Evolutionary conservation across 768 basidiomycete species (phyloP), one percentile per base, ranked within the genome.

Genomic region (Gymnopilus junonius): DNA sequence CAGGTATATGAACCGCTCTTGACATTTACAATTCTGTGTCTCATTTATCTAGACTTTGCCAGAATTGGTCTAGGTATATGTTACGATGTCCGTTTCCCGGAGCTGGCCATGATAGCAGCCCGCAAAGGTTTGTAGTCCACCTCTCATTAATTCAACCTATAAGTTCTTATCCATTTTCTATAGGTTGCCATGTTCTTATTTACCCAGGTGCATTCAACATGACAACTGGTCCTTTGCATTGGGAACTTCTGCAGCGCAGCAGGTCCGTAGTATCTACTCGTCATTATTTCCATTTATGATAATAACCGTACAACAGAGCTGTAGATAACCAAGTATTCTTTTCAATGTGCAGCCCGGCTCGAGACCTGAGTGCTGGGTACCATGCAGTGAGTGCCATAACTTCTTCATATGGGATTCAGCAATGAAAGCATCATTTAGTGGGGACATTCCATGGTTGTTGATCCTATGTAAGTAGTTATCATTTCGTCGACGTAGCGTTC

Each of bases 261-360:
- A 81, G 95, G 94, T 92, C 71, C n/a, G 82, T 74, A 66, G 25
- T 48, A n/a, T 25, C 32, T 8, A 43, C 17, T 62, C 27, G 17
- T 0, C 21, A 12, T 14, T n/a, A n/a, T 37, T 39, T 59, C n/a
- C 27, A 32, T 51, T n/a, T n/a, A 29, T 39, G 21, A 32, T 32
- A 25, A 55, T 56, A 55, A 55, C 12, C 55, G 10, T 58, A n/a
- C n/a, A 65, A 21, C 69, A 95, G 96, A 61, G 97, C 97, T 6
- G 86, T 95, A 23, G 97, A 99, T 73, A 98, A 99, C 71, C 96
- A 99, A 76, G 86, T 99, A n/a, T 99, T 86, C 78, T 87, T 98
- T 65, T 85, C 92, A 1, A 97, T 96, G 94, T 97, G 95, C 72
- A 97, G 95, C 60, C 95, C 96, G 31, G 97, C 97, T 2, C 85